Conservation (phyloP, 176 grass and related monocot species). For the Oryza coarctata region DNA sequence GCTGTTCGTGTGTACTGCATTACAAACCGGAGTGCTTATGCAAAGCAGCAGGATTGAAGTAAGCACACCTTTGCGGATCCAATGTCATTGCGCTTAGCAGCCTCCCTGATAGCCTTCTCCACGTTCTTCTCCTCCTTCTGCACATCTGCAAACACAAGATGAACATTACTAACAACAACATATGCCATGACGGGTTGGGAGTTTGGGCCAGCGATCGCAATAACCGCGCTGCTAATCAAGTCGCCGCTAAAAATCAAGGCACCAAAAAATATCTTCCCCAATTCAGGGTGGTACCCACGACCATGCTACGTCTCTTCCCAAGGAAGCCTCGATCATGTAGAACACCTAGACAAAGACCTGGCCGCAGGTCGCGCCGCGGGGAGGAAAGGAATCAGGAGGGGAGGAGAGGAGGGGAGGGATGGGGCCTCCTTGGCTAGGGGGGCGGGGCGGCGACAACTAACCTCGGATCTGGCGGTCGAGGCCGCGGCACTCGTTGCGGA, state of each 20-base stretch:
- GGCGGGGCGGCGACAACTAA: not conserved
- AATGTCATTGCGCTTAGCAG: conserved; percentile 92
- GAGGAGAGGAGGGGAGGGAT: not conserved
- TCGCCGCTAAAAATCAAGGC: too few relatives aligned
- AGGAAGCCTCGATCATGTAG: not conserved
- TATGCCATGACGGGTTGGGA: not conserved
- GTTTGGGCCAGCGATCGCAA: not conserved
- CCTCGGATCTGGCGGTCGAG: conserved; percentile 96
- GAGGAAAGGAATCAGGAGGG: too few relatives aligned
- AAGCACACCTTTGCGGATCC: conserved; percentile 71
- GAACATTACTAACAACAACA: not conserved
- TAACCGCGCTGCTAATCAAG: not conserved
- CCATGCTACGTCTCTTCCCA: too few relatives aligned
- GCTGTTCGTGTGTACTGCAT: not conserved
- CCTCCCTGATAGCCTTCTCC: conserved; percentile 85
- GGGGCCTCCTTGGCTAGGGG: too few relatives aligned
- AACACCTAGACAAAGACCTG: not conserved
- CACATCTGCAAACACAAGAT: conserved; percentile 51
- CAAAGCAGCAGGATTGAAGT: not conserved
- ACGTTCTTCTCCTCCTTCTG: conserved; percentile 91
- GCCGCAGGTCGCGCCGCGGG: not conserved
- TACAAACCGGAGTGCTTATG: not conserved
- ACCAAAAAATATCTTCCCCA: not conserved
- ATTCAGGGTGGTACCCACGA: not conserved
- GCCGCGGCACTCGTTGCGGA: conserved; percentile 77